Percentiles rank a stretch among this genome's conserved stretches.
phyloP scores from a whole-genome alignment of 805 yeast genomes.

The Candida orba region DNA sequence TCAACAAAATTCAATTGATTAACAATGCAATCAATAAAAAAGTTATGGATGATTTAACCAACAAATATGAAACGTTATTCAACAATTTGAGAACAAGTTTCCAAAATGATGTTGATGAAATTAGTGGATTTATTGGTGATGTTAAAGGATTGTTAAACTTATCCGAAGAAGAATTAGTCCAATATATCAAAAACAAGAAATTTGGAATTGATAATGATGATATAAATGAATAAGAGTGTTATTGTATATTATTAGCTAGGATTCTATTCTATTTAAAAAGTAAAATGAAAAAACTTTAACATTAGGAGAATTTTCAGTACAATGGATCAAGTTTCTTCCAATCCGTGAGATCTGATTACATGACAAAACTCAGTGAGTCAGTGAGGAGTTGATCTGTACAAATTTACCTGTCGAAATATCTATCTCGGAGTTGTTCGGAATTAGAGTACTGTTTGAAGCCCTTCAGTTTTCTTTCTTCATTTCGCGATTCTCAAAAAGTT shows the following conservation, averaged over 20 bases:
- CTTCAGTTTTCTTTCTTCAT: background rate
- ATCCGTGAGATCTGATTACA: too few species aligned
- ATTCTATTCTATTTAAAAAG: background rate
- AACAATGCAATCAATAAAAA: slow-evolving; percentile 31
- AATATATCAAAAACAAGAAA: slow-evolving; percentile 23
- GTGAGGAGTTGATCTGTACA: too few species aligned
- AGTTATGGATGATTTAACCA: slow-evolving; percentile 27
- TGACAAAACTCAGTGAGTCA: too few species aligned
- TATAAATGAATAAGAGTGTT: too few species aligned
- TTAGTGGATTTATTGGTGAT: slow-evolving; percentile 28
- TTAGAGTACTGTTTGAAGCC: too few species aligned
- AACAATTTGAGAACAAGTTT: slow-evolving; percentile 27
- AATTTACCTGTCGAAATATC: background rate
- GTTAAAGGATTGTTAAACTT: slow-evolving; percentile 29
- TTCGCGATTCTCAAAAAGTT: background rate
- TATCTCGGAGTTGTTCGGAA: too few species aligned
- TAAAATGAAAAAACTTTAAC: background rate
- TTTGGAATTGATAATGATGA: slow-evolving; percentile 1
- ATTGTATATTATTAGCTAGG: too few species aligned
- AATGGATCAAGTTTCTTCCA: too few species aligned
- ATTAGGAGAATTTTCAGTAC: too few species aligned
- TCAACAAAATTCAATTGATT: slow-evolving; percentile 28
- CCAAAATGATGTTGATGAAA: slow-evolving; percentile 30
- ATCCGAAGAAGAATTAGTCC: slow-evolving; percentile 28
- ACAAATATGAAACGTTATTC: slow-evolving; percentile 28